phyloP scores from a whole-genome alignment of 257 asterid genomes.

The Echites panduratus region DNA sequence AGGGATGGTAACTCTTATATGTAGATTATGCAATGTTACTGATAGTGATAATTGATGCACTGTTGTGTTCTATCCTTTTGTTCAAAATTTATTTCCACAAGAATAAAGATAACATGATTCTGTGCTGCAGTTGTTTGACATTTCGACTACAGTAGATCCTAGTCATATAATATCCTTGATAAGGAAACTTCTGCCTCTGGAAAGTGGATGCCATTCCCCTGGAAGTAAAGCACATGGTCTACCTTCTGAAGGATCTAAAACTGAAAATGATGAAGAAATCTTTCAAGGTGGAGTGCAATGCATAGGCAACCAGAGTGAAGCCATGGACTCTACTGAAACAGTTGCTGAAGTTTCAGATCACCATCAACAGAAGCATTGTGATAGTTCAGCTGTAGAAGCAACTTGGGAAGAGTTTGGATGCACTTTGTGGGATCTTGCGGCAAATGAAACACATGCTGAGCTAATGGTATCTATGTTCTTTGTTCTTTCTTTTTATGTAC shows the following conservation, averaged over 20 bases:
- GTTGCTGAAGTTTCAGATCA: conserved; percentile 17
- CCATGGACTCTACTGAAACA: conserved; percentile 33
- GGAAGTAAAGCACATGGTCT: conserved; percentile 22
- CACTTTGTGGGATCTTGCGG: conserved; percentile 94
- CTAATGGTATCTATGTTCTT: conserved; percentile 56
- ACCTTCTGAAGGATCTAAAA: conserved; percentile 24
- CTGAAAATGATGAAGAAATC: conserved; percentile 26
- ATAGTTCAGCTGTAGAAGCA: conserved; percentile 35
- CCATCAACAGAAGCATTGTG: conserved; percentile 19
- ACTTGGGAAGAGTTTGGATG: conserved; percentile 94
- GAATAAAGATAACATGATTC: conserved; percentile 7
- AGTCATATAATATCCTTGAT: conserved; percentile 81
- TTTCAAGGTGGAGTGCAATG: conserved; percentile 31
- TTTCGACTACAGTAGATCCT: conserved; percentile 86
- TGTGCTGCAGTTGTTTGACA: conserved; percentile 60
- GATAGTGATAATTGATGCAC: no score
- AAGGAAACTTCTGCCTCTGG: conserved; percentile 70
- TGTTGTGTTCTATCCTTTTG: not conserved
- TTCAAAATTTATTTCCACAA: not conserved
- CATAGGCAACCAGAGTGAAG: conserved; percentile 25
- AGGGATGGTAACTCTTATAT: no score
- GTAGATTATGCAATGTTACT: not conserved
- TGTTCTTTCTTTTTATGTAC: conserved; percentile 4
- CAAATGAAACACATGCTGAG: conserved; percentile 77
- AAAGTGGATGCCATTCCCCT: conserved; percentile 25